Evolutionary conservation across 805 yeast species (phyloP).

Genomic region (Grigorovia yakushimaensis): DNA sequence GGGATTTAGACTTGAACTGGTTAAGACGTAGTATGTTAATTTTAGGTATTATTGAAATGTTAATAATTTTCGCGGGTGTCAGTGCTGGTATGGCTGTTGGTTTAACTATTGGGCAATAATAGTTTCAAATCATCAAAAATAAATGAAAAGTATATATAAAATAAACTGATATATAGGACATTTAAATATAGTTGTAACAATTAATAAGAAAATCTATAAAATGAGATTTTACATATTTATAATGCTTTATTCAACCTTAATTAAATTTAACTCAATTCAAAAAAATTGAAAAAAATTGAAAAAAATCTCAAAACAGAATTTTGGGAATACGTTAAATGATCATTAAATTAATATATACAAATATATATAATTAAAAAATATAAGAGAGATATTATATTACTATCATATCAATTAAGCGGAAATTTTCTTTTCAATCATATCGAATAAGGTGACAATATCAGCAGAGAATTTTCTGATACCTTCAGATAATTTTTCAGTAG

Average conservation of each 20-base stretch:
- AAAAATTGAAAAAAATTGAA: too few relatives aligned
- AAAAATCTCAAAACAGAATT: too few relatives aligned
- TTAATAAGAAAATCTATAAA: neutral
- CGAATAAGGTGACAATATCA: slow-evolving; percentile 74
- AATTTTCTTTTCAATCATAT: slow-evolving; percentile 52
- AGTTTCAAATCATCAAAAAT: neutral
- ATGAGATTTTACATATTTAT: too few relatives aligned
- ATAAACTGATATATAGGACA: neutral
- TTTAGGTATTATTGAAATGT: slow-evolving; percentile 24
- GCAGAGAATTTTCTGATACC: slow-evolving; percentile 96
- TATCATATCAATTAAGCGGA: slow-evolving; percentile 24
- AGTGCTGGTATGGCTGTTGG: slow-evolving; percentile 42
- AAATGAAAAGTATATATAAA: neutral
- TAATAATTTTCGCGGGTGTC: slow-evolving; percentile 32
- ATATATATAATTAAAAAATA: neutral
- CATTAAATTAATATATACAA: slow-evolving; percentile 1
- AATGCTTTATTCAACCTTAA: too few relatives aligned
- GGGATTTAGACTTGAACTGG: slow-evolving; percentile 26
- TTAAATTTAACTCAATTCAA: too few relatives aligned
- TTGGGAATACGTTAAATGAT: neutral
- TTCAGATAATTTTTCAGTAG: slow-evolving; percentile 92
- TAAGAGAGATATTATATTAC: neutral
- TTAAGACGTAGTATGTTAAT: slow-evolving; percentile 23
- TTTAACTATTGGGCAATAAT: slow-evolving; percentile 7
- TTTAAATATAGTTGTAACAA: neutral